Evolutionary conservation across 73 alveolate genomes (phyloP).

Genomic region (Stentor roeselii): DNA sequence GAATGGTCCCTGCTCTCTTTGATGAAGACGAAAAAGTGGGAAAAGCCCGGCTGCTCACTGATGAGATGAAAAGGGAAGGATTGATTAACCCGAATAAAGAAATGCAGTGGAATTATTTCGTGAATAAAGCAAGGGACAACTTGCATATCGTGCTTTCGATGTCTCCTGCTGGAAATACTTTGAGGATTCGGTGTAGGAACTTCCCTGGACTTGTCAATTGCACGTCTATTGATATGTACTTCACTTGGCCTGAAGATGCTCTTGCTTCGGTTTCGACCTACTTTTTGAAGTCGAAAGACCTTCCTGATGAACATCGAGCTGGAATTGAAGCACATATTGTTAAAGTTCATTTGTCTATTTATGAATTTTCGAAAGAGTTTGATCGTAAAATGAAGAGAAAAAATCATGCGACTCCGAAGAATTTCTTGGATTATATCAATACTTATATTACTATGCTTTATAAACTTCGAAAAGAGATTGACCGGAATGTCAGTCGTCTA

Average conservation of each 20-base stretch:
- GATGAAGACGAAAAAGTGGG: constrained; percentile 97
- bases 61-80: constrained; percentile 84
- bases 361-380: constrained; percentile 82
- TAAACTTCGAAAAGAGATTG: constrained; percentile 70
- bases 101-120: constrained; percentile 88
- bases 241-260: constrained; percentile 98
- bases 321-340: constrained; percentile 86
- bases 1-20: constrained; percentile 98
- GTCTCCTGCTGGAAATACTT: constrained; percentile 98
- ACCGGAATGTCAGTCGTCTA: constrained; percentile 73
- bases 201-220: constrained; percentile 96
- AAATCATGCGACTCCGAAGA: constrained; percentile 98
- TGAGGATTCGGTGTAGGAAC: constrained; percentile 95
- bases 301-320: constrained; percentile 74
- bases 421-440: constrained; percentile 92
- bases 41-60: constrained; percentile 79
- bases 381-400: constrained; percentile 88
- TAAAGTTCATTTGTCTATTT: constrained; percentile 80
- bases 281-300: constrained; percentile 78
- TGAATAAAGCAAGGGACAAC: constrained; percentile 87
- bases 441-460: constrained; percentile 74
- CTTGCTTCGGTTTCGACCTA: constrained; percentile 90
- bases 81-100: constrained; percentile 74
- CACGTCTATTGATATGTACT: constrained; percentile 93
- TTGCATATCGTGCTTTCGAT: constrained; percentile 95